Base-by-base conservation (phyloP, 2,329 filamentous ascomycete genomes). In the Fusarium robinianum region DNA sequence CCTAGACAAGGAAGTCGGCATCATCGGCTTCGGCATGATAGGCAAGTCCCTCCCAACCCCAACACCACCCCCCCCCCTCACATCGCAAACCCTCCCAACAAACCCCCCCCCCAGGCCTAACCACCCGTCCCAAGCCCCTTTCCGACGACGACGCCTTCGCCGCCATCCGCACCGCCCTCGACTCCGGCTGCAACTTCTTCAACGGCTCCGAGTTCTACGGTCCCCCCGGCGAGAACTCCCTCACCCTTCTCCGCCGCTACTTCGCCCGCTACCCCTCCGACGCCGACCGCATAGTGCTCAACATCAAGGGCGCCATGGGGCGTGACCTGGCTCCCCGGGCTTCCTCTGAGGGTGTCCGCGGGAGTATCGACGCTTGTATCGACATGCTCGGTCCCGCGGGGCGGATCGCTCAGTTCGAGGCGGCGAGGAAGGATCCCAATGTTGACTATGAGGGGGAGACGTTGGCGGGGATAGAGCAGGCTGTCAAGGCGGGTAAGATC, bases 171-270 rank as follows among this genome's bases (percentile, higher is more conserved):
- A 72, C 76, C 23, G 67, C 79, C 8, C 64, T 83, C 11, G 59
- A 63, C 7, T 52, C 58, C 5, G 68, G 72, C 40, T 67, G 66
- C 35, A 55, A 58, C 42, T 72, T 73, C 45, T 81, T 80, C 76
- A 82, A 84, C 54, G 80, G 70, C 18, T 80, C 76, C 51, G 78
- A 84, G 57, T 75, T 84, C 60, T 87, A 86, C 63, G 83, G 83
- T 18, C 65, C 70, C 1, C 73, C 73, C 2, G 68, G 75, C 10
- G 69, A 70, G 56, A 81, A 84, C 67, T 71, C 67, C 41, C 76
- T 81, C 39, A 72, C 76, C 34, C 69, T 85, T 18, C 64, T 85
- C n/a, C 72, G 77, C 40, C 69, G 73, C 15, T 85, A 85, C 65
- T 82, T 85, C 57, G 72, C 71, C 22, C 71, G 74, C 50, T 76